Evolutionary conservation across 2,329 filamentous ascomycete genomes (phyloP).

Genomic region (Neonectria sp.): DNA sequence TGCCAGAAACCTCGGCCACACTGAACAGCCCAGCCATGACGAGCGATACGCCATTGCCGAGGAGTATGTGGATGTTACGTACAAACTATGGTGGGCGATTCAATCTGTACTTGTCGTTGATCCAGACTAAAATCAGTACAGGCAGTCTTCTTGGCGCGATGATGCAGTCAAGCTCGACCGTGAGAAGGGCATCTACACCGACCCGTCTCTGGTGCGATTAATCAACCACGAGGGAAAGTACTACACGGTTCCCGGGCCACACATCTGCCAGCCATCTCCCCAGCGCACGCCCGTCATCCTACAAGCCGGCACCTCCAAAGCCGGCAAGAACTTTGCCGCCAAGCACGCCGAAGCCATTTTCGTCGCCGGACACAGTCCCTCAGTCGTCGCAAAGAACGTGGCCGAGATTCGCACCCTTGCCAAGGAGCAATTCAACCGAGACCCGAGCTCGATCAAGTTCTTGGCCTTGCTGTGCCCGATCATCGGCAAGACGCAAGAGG

Average conservation of each 20-base stretch:
- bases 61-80: slow-evolving; percentile 71
- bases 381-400: slow-evolving; percentile 68
- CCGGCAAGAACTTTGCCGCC: slow-evolving; percentile 72
- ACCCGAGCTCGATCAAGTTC: slow-evolving; percentile 72
- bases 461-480: slow-evolving; percentile 72
- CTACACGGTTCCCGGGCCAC: slow-evolving; percentile 71
- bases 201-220: slow-evolving; percentile 65
- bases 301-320: slow-evolving; percentile 74
- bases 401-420: slow-evolving; percentile 70
- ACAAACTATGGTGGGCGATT: slow-evolving; percentile 71
- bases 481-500: slow-evolving; percentile 71
- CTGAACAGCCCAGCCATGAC: slow-evolving; percentile 64
- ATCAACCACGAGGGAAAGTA: slow-evolving; percentile 76
- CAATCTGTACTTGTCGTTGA: background rate
- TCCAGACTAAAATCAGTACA: slow-evolving; percentile 20
- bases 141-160: slow-evolving; percentile 69
- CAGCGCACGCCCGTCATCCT: slow-evolving; percentile 76
- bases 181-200: slow-evolving; percentile 63
- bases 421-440: slow-evolving; percentile 62
- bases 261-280: slow-evolving; percentile 73
- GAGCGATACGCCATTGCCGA: slow-evolving; percentile 73
- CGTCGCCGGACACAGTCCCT: slow-evolving; percentile 70
- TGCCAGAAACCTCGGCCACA: slow-evolving; percentile 72
- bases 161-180: slow-evolving; percentile 72
- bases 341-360: slow-evolving; percentile 78